Conservation (phyloP, 2,329 filamentous ascomycete genomes). For the Pseudogymnoascus pannorum region DNA sequence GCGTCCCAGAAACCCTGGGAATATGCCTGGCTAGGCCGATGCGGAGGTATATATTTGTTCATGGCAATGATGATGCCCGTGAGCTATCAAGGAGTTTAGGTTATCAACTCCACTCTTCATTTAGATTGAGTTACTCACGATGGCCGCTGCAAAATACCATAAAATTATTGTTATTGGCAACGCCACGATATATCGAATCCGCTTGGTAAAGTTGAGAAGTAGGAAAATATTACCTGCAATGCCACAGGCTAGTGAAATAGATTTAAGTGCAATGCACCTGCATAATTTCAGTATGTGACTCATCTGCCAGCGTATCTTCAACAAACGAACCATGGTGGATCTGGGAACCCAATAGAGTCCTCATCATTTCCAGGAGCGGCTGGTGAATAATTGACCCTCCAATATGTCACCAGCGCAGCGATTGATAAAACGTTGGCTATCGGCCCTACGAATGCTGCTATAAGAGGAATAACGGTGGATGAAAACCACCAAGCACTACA, state of each 20-base stretch:
- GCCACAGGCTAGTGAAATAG: slow-evolving; percentile 54
- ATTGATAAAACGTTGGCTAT: slow-evolving; percentile 63
- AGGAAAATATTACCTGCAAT: slow-evolving; percentile 61
- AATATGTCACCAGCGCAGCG: slow-evolving; percentile 57
- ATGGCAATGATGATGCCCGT: slow-evolving; percentile 51
- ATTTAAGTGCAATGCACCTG: slow-evolving; percentile 56
- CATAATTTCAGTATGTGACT: slow-evolving; percentile 7
- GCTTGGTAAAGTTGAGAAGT: slow-evolving; percentile 60
- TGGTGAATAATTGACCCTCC: slow-evolving; percentile 46
- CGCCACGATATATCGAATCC: slow-evolving; percentile 59
- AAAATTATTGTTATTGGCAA: slow-evolving; percentile 60
- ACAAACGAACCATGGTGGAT: slow-evolving; percentile 50
- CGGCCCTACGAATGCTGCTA: slow-evolving; percentile 60
- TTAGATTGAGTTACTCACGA: slow-evolving; percentile 40
- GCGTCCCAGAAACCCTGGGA: slow-evolving; percentile 66
- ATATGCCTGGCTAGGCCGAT: slow-evolving; percentile 43
- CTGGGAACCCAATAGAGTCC: slow-evolving; percentile 44
- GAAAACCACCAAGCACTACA: slow-evolving; percentile 34
- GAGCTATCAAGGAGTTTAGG: slow-evolving; percentile 34
- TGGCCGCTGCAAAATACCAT: slow-evolving; percentile 55
- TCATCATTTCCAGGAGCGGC: slow-evolving; percentile 38
- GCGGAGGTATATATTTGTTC: slow-evolving; percentile 43
- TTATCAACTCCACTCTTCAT: neutral
- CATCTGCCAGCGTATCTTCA: neutral
- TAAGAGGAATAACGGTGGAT: slow-evolving; percentile 43